Evolutionary conservation across 2,329 filamentous ascomycete genomes (phyloP), one percentile per base, ranked within the genome.

Genomic region (Orbilia brochopaga): DNA sequence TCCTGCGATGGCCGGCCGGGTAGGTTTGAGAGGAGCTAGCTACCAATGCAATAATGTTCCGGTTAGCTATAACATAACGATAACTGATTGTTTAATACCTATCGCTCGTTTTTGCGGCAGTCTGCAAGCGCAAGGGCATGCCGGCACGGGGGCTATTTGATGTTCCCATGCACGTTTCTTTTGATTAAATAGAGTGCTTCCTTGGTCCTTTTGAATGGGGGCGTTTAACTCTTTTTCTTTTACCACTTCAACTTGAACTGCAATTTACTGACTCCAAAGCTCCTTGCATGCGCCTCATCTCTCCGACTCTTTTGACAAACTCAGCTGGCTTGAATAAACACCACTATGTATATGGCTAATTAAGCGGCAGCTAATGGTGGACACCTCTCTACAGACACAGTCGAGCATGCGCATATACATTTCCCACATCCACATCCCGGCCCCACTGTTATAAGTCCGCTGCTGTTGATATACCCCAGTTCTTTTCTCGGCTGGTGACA

Each of bases 101-200:
- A 58, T 63, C 46, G 15, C 58, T 19, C 60, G 50, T 59, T 60
- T 48, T 48, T 11, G 19, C 44, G 7, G 19, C 44, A 23, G 15
- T 48, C 8, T 23, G 15, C 44, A 48, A 21, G 44, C 15, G 44
- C n/a, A 23, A 10, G 40, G 32, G 59, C 66, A 64, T 53, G 65
- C 58, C 56, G 66, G 74, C 70, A 74, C 66, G 67, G 44, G 44
- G 44, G 69, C 63, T 67, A 67, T 74, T 72, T 73, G 48, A 65
- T 60, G 24, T 67, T 60, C 60, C 53, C 70, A 54, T 55, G 65
- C 57, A 54, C 50, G 51, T 61, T 53, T 67, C 17, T 52, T 64
- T 74, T 66, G 60, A 35, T 55, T 44, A 62, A 56, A 61, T 57
- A 56, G 62, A 69, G 46, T 55, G 19, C 58, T 73, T 56, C 35